These are phyloP conservation scores for Penicillium canescens DNA, from an alignment of 495 filamentous ascomycete species.

Conservation along the genomic window DNA sequence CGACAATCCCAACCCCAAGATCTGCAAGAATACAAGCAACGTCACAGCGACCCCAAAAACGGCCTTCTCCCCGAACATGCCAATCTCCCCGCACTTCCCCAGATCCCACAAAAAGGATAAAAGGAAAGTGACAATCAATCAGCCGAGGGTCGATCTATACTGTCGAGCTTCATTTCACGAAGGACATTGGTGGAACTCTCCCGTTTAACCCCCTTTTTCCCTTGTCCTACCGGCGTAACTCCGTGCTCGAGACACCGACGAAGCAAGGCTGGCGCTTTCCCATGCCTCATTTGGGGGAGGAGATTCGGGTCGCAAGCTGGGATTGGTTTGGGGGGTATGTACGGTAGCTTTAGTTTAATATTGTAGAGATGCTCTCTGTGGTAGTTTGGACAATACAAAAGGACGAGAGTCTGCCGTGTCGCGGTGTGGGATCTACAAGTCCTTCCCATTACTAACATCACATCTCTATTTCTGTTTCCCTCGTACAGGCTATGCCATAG, in stretches of 20 bases:
- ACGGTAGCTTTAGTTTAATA: no score
- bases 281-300: constrained; percentile 3
- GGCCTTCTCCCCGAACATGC: not conserved
- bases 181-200: not conserved
- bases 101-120: not conserved
- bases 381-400: not conserved
- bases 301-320: not conserved
- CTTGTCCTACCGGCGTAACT: not conserved
- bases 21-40: not conserved
- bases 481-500: not conserved
- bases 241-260: not conserved
- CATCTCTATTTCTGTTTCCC: not conserved
- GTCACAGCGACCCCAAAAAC: not conserved
- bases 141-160: not conserved
- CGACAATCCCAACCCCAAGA: not conserved
- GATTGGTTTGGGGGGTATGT: not conserved
- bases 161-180: no score
- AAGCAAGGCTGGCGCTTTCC: constrained; percentile 4
- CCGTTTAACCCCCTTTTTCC: not conserved
- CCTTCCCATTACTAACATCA: not conserved
- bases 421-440: not conserved
- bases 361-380: no score
- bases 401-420: not conserved
- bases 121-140: not conserved
- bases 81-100: not conserved